Evolutionary conservation across 202 grass and related monocot species (phyloP), one percentile per base, ranked within the genome.

Genomic region (Tripidium arundinaceum): DNA sequence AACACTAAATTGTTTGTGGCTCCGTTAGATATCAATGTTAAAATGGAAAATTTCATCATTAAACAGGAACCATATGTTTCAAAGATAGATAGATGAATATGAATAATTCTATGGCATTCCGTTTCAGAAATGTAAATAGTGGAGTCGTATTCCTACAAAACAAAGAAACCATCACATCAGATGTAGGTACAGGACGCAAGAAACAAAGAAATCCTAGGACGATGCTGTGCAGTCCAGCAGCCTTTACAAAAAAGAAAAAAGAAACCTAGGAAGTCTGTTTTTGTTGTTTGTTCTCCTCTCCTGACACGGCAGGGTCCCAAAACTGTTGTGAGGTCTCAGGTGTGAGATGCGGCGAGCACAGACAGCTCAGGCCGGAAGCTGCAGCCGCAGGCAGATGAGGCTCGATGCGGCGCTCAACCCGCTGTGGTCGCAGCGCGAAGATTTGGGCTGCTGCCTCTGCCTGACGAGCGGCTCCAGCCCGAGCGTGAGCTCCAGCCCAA

Each of bases 401-500:
- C 37, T 50, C 18, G 76, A 80, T 8, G 67, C 80, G 0, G 57
- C 31, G 50, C 72, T 78, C 16, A 68, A 24, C 25, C 69, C 49
- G 21, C 45, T 74, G 5, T 38, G 47, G 25, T 85, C 82, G 61
- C 63, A 86, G 60, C 61, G 29, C 24, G 76, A 25, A 8, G 81
- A 16, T 9, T 24, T 27, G 39, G 45, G 19, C 36, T 47, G 25
- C 27, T 22, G 65, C 31, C 31, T 37, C 9, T 11, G 64, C 36
- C 36, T 33, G 25, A 72, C 7, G 5, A 70, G 39, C 6, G 74
- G 67, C 61, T 74, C 46, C 29, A 92, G 67, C n/a, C 92, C 89
- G 5, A 95, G 89, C 45, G 87, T 86, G 14, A 95, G 81, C 41
- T 95, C 89, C 19, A 95, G 83, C 31, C 40, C 85, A 6, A 84